Evolutionary conservation across 1,139 yeast genomes (phyloP), one percentile per base, ranked within the genome.

Genomic region (Entelexis paramagnoliae): DNA sequence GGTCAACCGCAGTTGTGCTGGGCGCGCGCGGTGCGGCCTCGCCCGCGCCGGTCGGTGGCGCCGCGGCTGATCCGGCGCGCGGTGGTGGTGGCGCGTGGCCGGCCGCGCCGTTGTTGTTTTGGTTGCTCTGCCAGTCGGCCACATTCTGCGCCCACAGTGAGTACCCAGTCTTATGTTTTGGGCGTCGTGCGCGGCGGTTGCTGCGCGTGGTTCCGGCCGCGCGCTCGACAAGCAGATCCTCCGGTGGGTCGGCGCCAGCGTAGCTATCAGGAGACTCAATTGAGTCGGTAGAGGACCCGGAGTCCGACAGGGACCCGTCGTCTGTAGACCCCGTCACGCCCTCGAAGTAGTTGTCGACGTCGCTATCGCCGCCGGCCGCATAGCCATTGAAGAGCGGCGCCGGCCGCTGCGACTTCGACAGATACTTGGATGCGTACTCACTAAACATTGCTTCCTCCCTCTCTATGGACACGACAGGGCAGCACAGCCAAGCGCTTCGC

Each of bases 341-440:
- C 30, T 49, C 58, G 3, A 50, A 30, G 45, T 55, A 52, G 48
- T 59, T 60, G 14, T 55, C 55, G 14, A 52, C 62, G 64, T 58
- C 49, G 65, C 63, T 17, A 63, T 62, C 54, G 64, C 67, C 53
- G 33, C 46, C 46, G 62, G 52, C 32, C n/a, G 35, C 24, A 11
- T 46, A 52, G 22, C 58, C 57, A 46, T 59, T 57, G 49, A 59
- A 59, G 32, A 59, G 54, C 36, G 64, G 62, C 52, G 63, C 57
- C 43, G 59, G 53, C 33, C 62, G 58, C 59, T 64, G 67, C 20
- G 72, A 66, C 54, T 66, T 66, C 39, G 71, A 59, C 52, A 68
- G 62, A 53, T 68, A 68, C 60, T 67, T 66, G 36, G 72, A 68
- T 19, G 72, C 70, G 60, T 69, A 58, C 46, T 58, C 60, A 35